Base-by-base conservation (phyloP, 495 filamentous ascomycete genomes). In the Corynascus novoguineensis region DNA sequence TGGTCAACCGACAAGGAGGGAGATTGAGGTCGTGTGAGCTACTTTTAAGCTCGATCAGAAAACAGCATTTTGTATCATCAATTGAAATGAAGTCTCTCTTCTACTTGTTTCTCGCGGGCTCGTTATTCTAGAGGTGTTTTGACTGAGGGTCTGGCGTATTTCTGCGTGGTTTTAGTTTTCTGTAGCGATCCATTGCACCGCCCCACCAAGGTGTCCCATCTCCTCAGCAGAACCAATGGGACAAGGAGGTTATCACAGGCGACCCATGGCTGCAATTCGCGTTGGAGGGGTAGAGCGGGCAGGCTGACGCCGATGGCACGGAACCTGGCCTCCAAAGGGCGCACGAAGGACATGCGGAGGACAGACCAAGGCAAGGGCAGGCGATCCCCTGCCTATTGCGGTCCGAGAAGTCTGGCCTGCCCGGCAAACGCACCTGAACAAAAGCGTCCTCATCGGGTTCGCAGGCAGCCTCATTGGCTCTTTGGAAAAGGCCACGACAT, bases 241-340 rank as follows among this genome's bases (percentile, higher is more conserved):
- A 28, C 24, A 15, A 7, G 9, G n/a, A 8, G 4, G 17, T 12
- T n/a, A 14, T 5, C 12, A 0, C 6, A 28, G 8, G 10, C 5
- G 31, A 12, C 38, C 56, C 56, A 47, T 48, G 2, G 10, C 2
- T 28, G 48, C 17, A 51, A 51, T 51, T 57, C 47, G 37, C 19
- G 55, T 45, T 45, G 44, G 45, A 28, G 35, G 25, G 34, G 32
- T 21, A 41, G 38, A 24, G 5, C 11, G 28, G 58, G 19, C 46
- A 44, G 58, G 58, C 58, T 56, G 51, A 56, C 58, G 53, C 58
- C 58, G 58, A 47, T 34, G 31, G 41, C 53, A 42, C 53, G 40
- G 53, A 9, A 32, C 48, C 34, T 47, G 48, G 48, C 58, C 53
- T 57, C 59, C 59, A 42, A 60, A 61, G 53, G 53, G 58, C 58